Percentiles rank a stretch among this genome's conserved stretches.
Evolutionary conservation across 768 basidiomycete genomes (phyloP).

Genomic region (Suillus plorans): DNA sequence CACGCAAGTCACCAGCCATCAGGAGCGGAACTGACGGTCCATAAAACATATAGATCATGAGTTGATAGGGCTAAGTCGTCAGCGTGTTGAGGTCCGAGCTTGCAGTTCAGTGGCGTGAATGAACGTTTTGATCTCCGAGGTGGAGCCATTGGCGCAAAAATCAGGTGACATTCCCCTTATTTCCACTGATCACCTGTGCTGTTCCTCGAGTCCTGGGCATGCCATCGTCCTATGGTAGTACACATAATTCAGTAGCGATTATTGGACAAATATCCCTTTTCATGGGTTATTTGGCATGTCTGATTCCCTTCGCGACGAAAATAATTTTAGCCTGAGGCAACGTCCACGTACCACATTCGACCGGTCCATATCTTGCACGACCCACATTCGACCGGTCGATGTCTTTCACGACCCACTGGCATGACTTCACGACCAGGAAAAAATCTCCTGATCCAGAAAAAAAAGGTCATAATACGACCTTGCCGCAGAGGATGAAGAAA

Average conservation of each 20-base stretch:
- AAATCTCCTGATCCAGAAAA: not conserved
- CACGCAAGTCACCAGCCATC: no score
- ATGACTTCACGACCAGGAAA: not conserved
- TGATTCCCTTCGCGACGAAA: not conserved
- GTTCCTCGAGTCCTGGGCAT: not conserved
- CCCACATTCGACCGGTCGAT: not conserved
- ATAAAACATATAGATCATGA: not conserved
- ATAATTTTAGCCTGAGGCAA: not conserved
- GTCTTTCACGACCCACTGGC: not conserved
- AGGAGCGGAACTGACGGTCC: not conserved
- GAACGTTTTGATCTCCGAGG: not conserved
- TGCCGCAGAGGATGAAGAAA: not conserved
- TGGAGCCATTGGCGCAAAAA: not conserved
- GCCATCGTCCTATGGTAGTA: not conserved
- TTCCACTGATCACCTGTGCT: not conserved
- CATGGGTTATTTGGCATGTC: not conserved
- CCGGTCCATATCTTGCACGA: not conserved
- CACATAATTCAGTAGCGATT: not conserved
- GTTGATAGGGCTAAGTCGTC: not conserved
- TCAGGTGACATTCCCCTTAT: not conserved
- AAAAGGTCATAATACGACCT: not conserved
- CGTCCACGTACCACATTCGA: not conserved
- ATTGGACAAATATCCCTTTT: not conserved
- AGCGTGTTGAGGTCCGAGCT: not conserved
- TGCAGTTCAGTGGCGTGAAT: not conserved